Percentiles rank a stretch among this genome's conserved stretches.
These are phyloP conservation scores for Davidsoniella virescens DNA, from an alignment of 2,329 filamentous ascomycete genomes.

Conservation along the genomic window DNA sequence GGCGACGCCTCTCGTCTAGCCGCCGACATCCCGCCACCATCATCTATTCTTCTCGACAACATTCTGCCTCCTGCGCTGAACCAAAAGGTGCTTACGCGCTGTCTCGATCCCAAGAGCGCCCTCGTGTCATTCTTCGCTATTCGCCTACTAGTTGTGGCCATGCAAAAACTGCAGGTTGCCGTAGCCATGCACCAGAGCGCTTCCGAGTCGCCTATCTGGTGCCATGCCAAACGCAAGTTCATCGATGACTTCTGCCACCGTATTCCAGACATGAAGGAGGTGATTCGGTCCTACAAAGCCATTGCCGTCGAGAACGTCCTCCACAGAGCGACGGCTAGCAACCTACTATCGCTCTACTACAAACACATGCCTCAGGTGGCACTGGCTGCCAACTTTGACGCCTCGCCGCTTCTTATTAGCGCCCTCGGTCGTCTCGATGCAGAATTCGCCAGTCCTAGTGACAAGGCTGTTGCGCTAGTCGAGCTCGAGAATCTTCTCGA, in stretches of 20 bases:
- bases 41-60: conserved; percentile 65
- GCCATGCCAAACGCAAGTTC: conserved; percentile 49
- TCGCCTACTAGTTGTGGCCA: conserved; percentile 59
- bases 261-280: conserved; percentile 66
- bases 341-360: conserved; percentile 71
- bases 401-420: conserved; percentile 58
- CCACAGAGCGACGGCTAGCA: conserved; percentile 63
- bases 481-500: conserved; percentile 69
- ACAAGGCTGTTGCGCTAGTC: conserved; percentile 43
- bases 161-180: conserved; percentile 58
- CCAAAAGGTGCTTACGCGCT: conserved; percentile 63
- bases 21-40: conserved; percentile 56
- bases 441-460: conserved; percentile 31
- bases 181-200: conserved; percentile 37
- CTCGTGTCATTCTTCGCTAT: conserved; percentile 74
- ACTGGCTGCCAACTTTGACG: conserved; percentile 72
- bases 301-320: conserved; percentile 52
- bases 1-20: conserved; percentile 45
- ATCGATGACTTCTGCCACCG: conserved; percentile 60
- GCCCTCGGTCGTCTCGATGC: conserved; percentile 47
- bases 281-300: conserved; percentile 57
- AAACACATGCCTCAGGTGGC: conserved; percentile 65
- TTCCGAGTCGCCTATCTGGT: conserved; percentile 39
- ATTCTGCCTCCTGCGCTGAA: conserved; percentile 70
- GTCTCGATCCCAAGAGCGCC: conserved; percentile 60